phyloP scores from a whole-genome alignment of 208 protist genomes.

The Wallacemonas sp. region DNA sequence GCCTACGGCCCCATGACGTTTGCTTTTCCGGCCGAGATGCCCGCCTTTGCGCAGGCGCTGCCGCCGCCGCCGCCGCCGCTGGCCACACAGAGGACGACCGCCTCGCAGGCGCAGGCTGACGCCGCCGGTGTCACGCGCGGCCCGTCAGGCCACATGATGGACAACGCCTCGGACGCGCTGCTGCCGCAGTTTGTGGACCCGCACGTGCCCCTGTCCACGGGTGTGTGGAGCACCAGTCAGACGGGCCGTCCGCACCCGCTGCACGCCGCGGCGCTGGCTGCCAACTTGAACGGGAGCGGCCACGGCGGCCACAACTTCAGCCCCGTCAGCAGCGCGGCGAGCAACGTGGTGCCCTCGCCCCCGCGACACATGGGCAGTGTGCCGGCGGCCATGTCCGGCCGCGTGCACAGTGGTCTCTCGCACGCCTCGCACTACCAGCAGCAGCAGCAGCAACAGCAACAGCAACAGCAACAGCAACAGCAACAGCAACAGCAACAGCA shows the following conservation, averaged over 20 bases:
- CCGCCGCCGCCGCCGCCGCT: not conserved
- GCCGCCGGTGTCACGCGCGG: not conserved
- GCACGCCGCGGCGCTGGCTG: not conserved
- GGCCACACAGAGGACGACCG: not conserved
- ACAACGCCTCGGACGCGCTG: not conserved
- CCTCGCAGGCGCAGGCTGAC: conserved; percentile 1
- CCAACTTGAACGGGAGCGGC: not conserved
- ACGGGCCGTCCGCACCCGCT: conserved; percentile 1
- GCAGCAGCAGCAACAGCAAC: conserved; percentile 14
- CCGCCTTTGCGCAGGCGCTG: not conserved
- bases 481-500: conserved; percentile 19
- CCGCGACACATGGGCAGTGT: too few species aligned
- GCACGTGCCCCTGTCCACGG: not conserved
- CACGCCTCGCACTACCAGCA: not conserved
- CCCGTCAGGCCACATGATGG: not conserved
- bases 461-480: conserved; percentile 13
- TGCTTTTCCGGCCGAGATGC: not conserved
- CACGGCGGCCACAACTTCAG: not conserved
- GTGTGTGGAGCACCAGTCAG: not conserved
- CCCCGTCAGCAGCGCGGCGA: conserved; percentile 2
- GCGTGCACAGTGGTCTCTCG: not conserved
- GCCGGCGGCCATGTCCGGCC: too few species aligned
- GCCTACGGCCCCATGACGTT: conserved; percentile 1
- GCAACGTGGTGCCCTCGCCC: not conserved
- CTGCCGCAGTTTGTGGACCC: conserved; percentile 8